Percentiles rank a stretch among this genome's conserved stretches.
Evolutionary conservation across 805 yeast genomes (phyloP).

Genomic region (Schizosaccharomyces cryophilus): DNA sequence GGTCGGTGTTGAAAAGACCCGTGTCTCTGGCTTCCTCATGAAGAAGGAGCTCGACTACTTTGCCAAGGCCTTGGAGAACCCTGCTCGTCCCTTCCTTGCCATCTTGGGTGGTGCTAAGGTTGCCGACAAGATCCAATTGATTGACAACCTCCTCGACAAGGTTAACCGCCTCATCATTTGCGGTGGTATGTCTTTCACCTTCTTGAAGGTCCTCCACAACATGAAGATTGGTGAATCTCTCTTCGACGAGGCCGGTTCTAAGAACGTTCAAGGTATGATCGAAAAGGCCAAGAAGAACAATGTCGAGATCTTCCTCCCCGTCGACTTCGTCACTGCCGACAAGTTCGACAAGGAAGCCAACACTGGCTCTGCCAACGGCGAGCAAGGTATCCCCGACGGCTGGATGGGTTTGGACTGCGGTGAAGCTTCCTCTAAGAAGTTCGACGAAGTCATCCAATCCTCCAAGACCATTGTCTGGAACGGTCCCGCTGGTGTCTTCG

Average conservation of each 20-base stretch:
- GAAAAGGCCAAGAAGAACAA: conserved; percentile 91
- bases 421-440: conserved; percentile 62
- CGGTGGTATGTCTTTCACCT: conserved; percentile 99
- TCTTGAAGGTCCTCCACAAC: conserved; percentile 74
- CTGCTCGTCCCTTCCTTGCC: conserved; percentile 93
- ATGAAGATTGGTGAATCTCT: conserved; percentile 79
- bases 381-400: conserved; percentile 78
- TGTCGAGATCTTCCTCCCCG: conserved; percentile 83
- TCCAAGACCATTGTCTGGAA: conserved; percentile 98
- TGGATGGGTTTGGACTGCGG: conserved; percentile 95
- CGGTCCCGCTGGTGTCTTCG: conserved; percentile 99
- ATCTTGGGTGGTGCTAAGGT: conserved; percentile 99
- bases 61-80: conserved; percentile 95
- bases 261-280: conserved; percentile 73
- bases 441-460: conserved; percentile 57
- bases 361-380: conserved; percentile 61
- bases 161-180: conserved; percentile 86
- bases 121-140: conserved; percentile 93
- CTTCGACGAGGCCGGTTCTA: conserved; percentile 83
- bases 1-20: conserved; percentile 92
- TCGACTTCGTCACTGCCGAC: conserved; percentile 90
- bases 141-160: conserved; percentile 80
- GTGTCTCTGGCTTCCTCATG: conserved; percentile 97
- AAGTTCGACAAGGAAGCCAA: conserved; percentile 78
- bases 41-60: conserved; percentile 91